These are phyloP conservation scores for Gryganskiella cystojenkinii DNA, from an alignment of 192 early-diverging fungal genomes.

Conservation along the genomic window DNA sequence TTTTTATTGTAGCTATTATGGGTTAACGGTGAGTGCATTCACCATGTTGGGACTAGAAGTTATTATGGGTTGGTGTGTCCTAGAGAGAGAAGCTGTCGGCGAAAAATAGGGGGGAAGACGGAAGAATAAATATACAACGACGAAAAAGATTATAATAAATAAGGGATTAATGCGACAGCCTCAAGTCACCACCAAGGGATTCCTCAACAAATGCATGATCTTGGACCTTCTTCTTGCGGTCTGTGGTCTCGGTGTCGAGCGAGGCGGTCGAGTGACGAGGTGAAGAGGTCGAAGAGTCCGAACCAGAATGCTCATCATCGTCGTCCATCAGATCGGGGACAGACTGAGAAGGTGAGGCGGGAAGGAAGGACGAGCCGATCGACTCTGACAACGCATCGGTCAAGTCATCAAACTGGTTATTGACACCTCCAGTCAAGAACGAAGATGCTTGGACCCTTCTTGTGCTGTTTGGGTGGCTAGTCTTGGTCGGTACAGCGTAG, in stretches of 20 bases:
- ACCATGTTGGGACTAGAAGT: too few relatives aligned
- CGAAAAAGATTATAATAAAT: too few relatives aligned
- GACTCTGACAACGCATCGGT: constrained; percentile 41
- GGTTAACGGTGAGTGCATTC: too few relatives aligned
- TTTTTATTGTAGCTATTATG: background rate
- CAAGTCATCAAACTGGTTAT: constrained; percentile 19
- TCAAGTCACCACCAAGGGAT: constrained; percentile 5
- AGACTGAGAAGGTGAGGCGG: constrained; percentile 21
- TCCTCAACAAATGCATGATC: background rate
- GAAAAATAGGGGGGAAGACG: too few relatives aligned
- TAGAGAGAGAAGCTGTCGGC: too few relatives aligned
- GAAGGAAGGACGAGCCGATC: constrained; percentile 16
- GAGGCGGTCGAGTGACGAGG: constrained; percentile 43
- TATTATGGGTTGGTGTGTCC: too few relatives aligned
- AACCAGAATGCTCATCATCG: constrained; percentile 29
- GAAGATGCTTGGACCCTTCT: constrained; percentile 9
- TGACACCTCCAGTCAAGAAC: constrained; percentile 14
- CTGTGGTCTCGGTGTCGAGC: background rate
- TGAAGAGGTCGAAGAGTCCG: constrained; percentile 21
- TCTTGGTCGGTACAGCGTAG: constrained; percentile 12
- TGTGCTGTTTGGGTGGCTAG: constrained; percentile 2
- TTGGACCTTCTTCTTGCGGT: background rate
- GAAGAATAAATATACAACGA: too few relatives aligned
- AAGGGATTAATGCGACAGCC: too few relatives aligned
- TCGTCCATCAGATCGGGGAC: constrained; percentile 36